Conservation (phyloP, 2,329 filamentous ascomycete genomes). For the Penicillium frequentans region DNA sequence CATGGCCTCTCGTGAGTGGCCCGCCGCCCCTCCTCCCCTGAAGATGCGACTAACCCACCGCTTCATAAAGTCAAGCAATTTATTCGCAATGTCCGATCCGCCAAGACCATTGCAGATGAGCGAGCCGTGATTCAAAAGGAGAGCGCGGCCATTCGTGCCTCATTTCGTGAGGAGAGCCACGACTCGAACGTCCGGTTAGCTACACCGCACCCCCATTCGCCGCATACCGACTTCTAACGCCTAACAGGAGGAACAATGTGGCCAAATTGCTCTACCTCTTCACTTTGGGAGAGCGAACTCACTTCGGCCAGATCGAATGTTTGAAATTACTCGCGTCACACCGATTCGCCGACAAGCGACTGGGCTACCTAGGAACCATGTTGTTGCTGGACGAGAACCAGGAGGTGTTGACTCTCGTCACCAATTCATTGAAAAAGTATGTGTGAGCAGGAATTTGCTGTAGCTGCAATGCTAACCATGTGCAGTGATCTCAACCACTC, state of each 20-base stretch:
- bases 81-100: constrained; percentile 96
- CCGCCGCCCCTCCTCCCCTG: constrained; percentile 28
- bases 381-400: constrained; percentile 96
- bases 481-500: constrained; percentile 88
- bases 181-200: constrained; percentile 85
- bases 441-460: constrained; percentile 21
- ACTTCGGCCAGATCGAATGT: constrained; percentile 99
- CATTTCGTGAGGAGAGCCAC: constrained; percentile 94
- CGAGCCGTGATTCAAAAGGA: constrained; percentile 98
- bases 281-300: constrained; percentile 92
- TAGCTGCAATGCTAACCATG: constrained; percentile 33
- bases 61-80: constrained; percentile 85
- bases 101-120: constrained; percentile 98
- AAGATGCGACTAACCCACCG: constrained; percentile 15
- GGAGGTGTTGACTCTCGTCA: constrained; percentile 94
- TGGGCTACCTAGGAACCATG: constrained; percentile 96
- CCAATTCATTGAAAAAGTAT: constrained; percentile 96
- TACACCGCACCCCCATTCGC: constrained; percentile 2
- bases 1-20: constrained; percentile 59
- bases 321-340: constrained; percentile 95
- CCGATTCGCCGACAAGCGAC: constrained; percentile 93
- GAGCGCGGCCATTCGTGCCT: constrained; percentile 94
- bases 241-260: constrained; percentile 88
- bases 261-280: constrained; percentile 98
- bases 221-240: constrained; percentile 23